Evolutionary conservation across 306 rosid genomes (phyloP), one percentile per base, ranked within the genome.

Genomic region (Leucaena leucocephala): DNA sequence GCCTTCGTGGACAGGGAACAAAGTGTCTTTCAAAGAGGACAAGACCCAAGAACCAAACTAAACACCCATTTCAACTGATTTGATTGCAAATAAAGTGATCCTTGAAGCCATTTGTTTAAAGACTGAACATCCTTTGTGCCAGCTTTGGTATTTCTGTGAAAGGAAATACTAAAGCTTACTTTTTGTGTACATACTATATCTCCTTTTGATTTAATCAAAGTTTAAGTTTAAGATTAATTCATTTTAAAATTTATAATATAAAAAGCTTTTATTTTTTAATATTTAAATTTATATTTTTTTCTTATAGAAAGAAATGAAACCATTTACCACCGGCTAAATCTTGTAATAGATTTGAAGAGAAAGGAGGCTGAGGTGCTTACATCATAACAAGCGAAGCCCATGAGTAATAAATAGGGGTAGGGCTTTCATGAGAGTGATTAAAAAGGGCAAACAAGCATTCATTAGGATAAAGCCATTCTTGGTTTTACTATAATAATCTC

Each of bases 81-180:
- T 62, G 9, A 54, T 54, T 17, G 59, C 10, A 11, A 67, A 34
- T 11, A 58, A 19, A 19, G 38, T 75, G 76, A 81, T 67, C 64
- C 35, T 34, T 43, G 55, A n/a, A 17, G 61, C 79, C 58, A 17
- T 55, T 74, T 8, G 42, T 80, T 52, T 80, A n/a, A n/a, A n/a
- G n/a, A n/a, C n/a, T n/a, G n/a, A n/a, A n/a, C n/a, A n/a, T n/a
- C n/a, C n/a, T n/a, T n/a, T n/a, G n/a, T n/a, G n/a, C n/a, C n/a
- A n/a, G n/a, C n/a, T n/a, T n/a, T n/a, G n/a, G n/a, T n/a, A n/a
- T n/a, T n/a, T n/a, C n/a, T n/a, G n/a, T n/a, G n/a, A n/a, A n/a
- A n/a, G n/a, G n/a, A n/a, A n/a, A n/a, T n/a, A n/a, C n/a, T n/a
- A n/a, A n/a, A n/a, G n/a, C n/a, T n/a, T n/a, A n/a, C n/a, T n/a